These are phyloP conservation scores for Naganishia cerealis DNA, from an alignment of 1,284 basidiomycete species.

Conservation along the genomic window DNA sequence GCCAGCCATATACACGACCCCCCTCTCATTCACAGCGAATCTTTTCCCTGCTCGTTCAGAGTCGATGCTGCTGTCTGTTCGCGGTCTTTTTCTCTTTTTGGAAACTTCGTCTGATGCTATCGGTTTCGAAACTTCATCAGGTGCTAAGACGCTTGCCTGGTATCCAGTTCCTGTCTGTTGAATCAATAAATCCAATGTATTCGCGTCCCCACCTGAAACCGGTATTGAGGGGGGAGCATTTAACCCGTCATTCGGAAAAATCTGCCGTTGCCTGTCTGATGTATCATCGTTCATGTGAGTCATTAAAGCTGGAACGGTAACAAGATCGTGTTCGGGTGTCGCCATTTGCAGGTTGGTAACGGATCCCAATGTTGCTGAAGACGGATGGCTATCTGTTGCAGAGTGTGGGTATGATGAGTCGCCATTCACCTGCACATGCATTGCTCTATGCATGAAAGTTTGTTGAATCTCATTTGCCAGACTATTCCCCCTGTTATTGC, in stretches of 20 bases:
- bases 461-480: neutral
- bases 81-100: constrained; percentile 20
- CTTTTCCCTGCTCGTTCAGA: constrained; percentile 22
- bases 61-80: constrained; percentile 7
- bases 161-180: neutral
- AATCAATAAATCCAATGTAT: neutral
- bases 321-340: neutral
- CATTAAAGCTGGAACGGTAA: neutral
- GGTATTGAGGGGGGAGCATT: neutral
- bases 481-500: neutral
- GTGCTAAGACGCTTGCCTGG: neutral
- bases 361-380: neutral
- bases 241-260: neutral
- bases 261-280: neutral
- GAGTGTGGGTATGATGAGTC: neutral
- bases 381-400: neutral
- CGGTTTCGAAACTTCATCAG: neutral
- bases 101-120: neutral
- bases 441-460: neutral
- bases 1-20: constrained; percentile 31
- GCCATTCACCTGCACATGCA: neutral
- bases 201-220: neutral
- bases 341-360: neutral
- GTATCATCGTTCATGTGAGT: neutral
- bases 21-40: constrained; percentile 33